Percentiles rank a stretch among this genome's conserved stretches.
Conservation (phyloP, 331 rosid genomes). For the Erythrophleum ivorense region DNA sequence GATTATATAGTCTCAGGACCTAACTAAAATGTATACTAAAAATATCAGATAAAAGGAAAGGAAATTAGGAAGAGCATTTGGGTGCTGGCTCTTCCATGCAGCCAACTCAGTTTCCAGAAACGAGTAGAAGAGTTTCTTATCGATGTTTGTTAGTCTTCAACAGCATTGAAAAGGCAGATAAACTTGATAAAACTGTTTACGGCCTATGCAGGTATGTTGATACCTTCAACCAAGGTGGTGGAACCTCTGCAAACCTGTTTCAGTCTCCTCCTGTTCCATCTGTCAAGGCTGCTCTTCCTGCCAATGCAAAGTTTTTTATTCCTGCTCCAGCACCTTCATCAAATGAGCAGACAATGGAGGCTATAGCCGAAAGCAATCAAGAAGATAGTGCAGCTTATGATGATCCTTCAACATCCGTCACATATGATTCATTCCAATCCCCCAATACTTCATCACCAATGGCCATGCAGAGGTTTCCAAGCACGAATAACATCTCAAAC, state of each 20-base stretch:
- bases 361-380: conserved; percentile 57
- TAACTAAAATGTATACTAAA: conserved; percentile 13
- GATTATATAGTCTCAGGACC: conserved; percentile 20
- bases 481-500: conserved; percentile 59
- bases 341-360: conserved; percentile 61
- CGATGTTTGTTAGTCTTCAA: not conserved
- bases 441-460: conserved; percentile 38
- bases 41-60: not conserved
- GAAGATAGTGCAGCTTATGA: conserved; percentile 50
- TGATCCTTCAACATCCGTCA: conserved; percentile 59
- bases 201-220: conserved; percentile 81
- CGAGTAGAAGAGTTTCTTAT: conserved; percentile 6
- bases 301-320: conserved; percentile 84
- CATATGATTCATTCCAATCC: conserved; percentile 52
- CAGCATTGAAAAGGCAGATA: conserved; percentile 21
- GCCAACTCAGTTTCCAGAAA: conserved; percentile 23
- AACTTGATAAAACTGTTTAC: conserved; percentile 29
- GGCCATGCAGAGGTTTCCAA: conserved; percentile 65
- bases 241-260: conserved; percentile 68
- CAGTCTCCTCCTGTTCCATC: conserved; percentile 71
- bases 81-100: conserved; percentile 23
- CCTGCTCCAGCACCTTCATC: conserved; percentile 69
- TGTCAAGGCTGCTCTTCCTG: conserved; percentile 62
- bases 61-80: conserved; percentile 16
- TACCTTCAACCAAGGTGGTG: conserved; percentile 90